phyloP scores from a whole-genome alignment of 306 rosid species.

The Echinosophora koreensis region DNA sequence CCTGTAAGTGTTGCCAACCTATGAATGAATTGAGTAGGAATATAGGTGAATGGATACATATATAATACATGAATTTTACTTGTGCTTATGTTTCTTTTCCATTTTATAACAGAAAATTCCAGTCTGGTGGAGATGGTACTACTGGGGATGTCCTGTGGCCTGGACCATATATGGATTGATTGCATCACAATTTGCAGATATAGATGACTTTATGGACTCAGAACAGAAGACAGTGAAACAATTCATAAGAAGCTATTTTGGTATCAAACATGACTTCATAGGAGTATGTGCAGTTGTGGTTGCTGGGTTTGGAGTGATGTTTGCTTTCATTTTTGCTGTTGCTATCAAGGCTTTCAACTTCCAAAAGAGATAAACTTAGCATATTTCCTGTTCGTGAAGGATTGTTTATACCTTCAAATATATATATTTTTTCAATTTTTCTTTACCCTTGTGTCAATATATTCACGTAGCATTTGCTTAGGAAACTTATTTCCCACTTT shows the following conservation, averaged over 20 bases:
- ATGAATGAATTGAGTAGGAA: neutral
- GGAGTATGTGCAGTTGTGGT: constrained; percentile 53
- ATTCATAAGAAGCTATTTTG: constrained; percentile 47
- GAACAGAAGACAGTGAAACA: constrained; percentile 35
- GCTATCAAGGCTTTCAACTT: constrained; percentile 62
- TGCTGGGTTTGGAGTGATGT: constrained; percentile 44
- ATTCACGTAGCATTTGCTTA: constrained; percentile 11
- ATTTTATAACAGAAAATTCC: constrained; percentile 48
- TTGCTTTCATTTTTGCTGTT: constrained; percentile 53
- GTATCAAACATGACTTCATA: constrained; percentile 58
- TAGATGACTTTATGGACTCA: neutral
- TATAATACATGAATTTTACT: neutral
- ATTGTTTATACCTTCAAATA: constrained; percentile 29
- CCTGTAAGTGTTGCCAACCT: constrained; percentile 55
- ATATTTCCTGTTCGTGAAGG: neutral
- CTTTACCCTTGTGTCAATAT: constrained; percentile 2
- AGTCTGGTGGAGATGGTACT: constrained; percentile 89
- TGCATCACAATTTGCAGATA: constrained; percentile 70
- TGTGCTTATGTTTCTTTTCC: neutral
- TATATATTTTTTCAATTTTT: neutral
- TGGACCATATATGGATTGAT: constrained; percentile 82
- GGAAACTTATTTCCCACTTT: constrained; percentile 12
- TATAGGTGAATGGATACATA: neutral
- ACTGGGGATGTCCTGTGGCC: constrained; percentile 78
- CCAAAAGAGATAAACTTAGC: constrained; percentile 54